These are phyloP conservation scores for Albatrellus ellisii DNA, from an alignment of 768 basidiomycete species.

Conservation along the genomic window DNA sequence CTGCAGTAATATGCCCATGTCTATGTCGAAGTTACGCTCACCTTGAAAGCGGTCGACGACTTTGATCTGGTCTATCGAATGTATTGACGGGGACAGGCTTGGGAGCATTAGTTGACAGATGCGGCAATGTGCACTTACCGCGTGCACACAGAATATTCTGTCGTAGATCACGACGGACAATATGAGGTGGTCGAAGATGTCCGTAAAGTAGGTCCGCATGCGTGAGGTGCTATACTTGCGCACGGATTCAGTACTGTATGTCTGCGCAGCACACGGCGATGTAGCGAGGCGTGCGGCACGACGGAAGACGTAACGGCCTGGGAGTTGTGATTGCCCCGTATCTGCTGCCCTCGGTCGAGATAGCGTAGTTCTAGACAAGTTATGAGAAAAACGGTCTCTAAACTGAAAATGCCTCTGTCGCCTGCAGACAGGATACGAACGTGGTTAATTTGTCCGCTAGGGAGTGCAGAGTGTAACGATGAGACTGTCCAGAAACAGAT, in stretches of 20 bases:
- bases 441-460: too few relatives aligned
- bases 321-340: constrained; percentile 94
- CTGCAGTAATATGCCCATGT: constrained; percentile 11
- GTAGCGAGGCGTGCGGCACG: constrained; percentile 14
- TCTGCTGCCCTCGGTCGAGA: constrained; percentile 88
- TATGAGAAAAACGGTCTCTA: constrained; percentile 95
- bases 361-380: constrained; percentile 94
- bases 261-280: constrained; percentile 36
- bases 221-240: constrained; percentile 90
- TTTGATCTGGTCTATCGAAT: constrained; percentile 98
- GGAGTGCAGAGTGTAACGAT: background rate
- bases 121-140: constrained; percentile 34
- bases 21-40: constrained; percentile 17
- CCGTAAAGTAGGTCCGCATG: constrained; percentile 98
- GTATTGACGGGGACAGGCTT: constrained; percentile 94
- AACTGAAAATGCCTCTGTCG: constrained; percentile 91
- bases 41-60: constrained; percentile 96
- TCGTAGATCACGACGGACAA: constrained; percentile 96
- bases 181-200: constrained; percentile 98
- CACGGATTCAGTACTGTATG: constrained; percentile 93
- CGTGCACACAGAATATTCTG: constrained; percentile 96
- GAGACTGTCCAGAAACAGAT: constrained; percentile 88
- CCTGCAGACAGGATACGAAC: too few relatives aligned
- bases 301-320: constrained; percentile 91
- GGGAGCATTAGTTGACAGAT: constrained; percentile 3